Evolutionary conservation across 352 stramenopile genomes (phyloP).

Genomic region (Phytophthora multivora): DNA sequence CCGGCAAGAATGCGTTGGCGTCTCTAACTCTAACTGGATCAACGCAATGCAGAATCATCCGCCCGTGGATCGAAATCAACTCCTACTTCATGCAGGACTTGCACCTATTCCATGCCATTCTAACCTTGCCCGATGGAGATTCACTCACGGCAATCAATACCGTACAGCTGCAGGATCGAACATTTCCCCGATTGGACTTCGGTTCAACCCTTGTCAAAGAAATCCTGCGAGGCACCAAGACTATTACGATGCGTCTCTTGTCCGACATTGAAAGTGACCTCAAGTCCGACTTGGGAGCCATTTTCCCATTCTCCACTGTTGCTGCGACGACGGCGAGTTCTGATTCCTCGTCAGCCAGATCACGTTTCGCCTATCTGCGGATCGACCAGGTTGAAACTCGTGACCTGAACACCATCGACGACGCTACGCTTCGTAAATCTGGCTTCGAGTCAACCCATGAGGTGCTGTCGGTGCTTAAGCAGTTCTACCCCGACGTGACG

Average conservation of each 20-base stretch:
- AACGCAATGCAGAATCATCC: slow-evolving; percentile 41
- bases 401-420: slow-evolving; percentile 35
- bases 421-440: slow-evolving; percentile 43
- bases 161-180: slow-evolving; percentile 18
- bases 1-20: background rate
- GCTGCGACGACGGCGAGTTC: slow-evolving; percentile 36
- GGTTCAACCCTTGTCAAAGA: slow-evolving; percentile 44
- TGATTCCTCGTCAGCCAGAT: slow-evolving; percentile 5
- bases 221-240: slow-evolving; percentile 53
- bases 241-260: slow-evolving; percentile 68
- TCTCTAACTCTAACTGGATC: background rate
- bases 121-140: background rate
- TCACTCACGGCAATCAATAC: slow-evolving; percentile 10
- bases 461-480: slow-evolving; percentile 50
- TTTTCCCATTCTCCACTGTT: slow-evolving; percentile 43
- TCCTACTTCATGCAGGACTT: slow-evolving; percentile 58
- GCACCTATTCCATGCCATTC: slow-evolving; percentile 39
- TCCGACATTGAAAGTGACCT: slow-evolving; percentile 51
- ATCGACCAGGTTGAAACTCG: slow-evolving; percentile 43
- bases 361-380: slow-evolving; percentile 53
- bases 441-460: slow-evolving; percentile 46
- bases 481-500: slow-evolving; percentile 64
- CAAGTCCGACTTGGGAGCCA: slow-evolving; percentile 57
- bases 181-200: slow-evolving; percentile 62
- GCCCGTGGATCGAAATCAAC: slow-evolving; percentile 79